Conservation (phyloP, 2,329 filamentous ascomycete species). For the Penicillium expansum region DNA sequence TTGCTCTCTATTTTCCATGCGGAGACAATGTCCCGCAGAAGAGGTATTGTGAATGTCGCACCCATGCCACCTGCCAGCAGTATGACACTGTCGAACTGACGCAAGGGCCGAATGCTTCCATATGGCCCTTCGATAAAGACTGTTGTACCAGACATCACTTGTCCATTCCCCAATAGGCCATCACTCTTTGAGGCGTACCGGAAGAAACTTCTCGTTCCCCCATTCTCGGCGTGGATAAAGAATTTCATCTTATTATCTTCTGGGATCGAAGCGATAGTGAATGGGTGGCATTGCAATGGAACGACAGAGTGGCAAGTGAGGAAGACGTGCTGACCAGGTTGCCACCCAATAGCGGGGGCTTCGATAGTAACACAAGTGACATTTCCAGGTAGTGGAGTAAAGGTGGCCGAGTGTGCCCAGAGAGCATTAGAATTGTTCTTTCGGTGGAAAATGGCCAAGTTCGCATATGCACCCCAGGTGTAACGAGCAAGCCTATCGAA, state of each 20-base stretch:
- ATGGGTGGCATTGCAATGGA: constrained; percentile 62
- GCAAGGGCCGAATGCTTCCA: constrained; percentile 50
- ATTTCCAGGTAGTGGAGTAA: constrained; percentile 53
- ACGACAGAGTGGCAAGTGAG: constrained; percentile 56
- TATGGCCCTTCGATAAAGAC: constrained; percentile 57
- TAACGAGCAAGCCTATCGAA: constrained; percentile 46
- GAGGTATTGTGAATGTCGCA: constrained; percentile 56
- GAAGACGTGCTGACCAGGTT: constrained; percentile 62
- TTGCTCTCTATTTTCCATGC: constrained; percentile 41
- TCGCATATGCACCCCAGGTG: constrained; percentile 38
- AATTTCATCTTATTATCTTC: constrained; percentile 57
- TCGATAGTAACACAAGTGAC: constrained; percentile 57
- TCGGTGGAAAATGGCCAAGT: constrained; percentile 43
- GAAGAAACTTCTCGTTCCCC: constrained; percentile 53
- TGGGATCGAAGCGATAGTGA: constrained; percentile 60
- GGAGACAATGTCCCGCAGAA: constrained; percentile 56
- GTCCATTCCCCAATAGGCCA: constrained; percentile 21
- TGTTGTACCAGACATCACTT: constrained; percentile 25
- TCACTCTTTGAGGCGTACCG: constrained; percentile 48
- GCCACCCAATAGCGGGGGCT: constrained; percentile 57
- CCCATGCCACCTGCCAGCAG: constrained; percentile 61
- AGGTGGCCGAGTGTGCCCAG: constrained; percentile 45
- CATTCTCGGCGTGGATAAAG: constrained; percentile 53
- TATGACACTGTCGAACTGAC: constrained; percentile 61
- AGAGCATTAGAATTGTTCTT: constrained; percentile 19